Evolutionary conservation across 805 yeast genomes (phyloP), one percentile per base, ranked within the genome.

Genomic region (Saturnispora galanensis): DNA sequence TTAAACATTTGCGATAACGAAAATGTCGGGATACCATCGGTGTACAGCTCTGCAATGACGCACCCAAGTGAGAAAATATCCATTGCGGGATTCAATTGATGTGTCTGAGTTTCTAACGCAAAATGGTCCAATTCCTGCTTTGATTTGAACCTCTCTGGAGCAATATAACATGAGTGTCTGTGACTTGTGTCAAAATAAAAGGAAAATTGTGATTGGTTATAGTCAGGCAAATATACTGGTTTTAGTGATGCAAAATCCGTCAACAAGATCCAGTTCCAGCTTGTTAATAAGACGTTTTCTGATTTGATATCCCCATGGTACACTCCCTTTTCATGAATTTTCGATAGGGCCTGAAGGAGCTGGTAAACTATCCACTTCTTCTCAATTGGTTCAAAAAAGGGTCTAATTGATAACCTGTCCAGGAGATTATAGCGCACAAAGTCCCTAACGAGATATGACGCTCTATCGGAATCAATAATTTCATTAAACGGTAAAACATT

Each of bases 181-280:
- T 78, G 85, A 2, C 95, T 84, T 3, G 90, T 85, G 63, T 93
- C 97, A 58, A 89, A 93, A 62, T 81, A 93, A 57, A 90, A 93
- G 1, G 93, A 79, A 55, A 84, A 93, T 50, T 84, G 90, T 10
- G 89, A 84, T 0, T 97, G 97, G 56, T 93, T 90, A 52, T 88
- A 93, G 51, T 85, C 96, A 0, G 97, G 97, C 30, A 93, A 64
- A 53, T 72, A 78, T 0, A 77, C 77, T 0, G 98, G 98, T 62
- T 93, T 93, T 57, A 81, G 76, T 1, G 77, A 70, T 2, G 96
- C 83, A 64, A 90, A 90, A 62, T 93, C 98, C 1, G 86, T 68
- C 10, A 93, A 60, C 50, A 81, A 66, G 1, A 81, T 66, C 95
- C 96, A 89, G 60, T 86, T 84, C 84, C 95, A 85, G 28, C 90